A percentile compares a stretch with the other conserved stretches of the same genome.
phyloP scores from a whole-genome alignment of 768 basidiomycete species.

The Crepidotus variabilis region DNA sequence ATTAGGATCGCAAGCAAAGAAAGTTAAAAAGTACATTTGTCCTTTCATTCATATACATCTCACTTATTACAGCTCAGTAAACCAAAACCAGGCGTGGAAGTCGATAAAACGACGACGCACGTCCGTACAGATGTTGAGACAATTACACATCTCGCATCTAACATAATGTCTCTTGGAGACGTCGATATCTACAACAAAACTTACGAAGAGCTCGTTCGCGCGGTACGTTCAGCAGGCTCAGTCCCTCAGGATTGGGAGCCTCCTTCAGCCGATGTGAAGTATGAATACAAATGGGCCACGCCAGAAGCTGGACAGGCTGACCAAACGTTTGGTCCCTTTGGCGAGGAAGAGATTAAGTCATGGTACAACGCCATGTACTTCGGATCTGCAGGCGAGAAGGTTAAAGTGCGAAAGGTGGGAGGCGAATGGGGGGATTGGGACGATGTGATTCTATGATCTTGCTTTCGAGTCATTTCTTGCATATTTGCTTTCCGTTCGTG shows the following conservation, averaged over 20 bases:
- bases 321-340: constrained; percentile 75
- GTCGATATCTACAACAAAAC: constrained; percentile 83
- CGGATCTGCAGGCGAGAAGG: constrained; percentile 71
- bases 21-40: constrained; percentile 30
- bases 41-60: neutral
- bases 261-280: constrained; percentile 70
- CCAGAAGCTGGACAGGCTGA: constrained; percentile 42
- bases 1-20: constrained; percentile 59
- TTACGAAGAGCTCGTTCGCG: constrained; percentile 80
- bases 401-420: constrained; percentile 63
- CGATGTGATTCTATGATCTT: constrained; percentile 47
- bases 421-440: constrained; percentile 78
- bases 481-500: constrained; percentile 3
- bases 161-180: constrained; percentile 82
- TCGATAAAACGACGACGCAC: constrained; percentile 20
- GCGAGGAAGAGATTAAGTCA: constrained; percentile 71
- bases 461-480: constrained; percentile 8
- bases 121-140: constrained; percentile 60
- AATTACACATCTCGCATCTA: constrained; percentile 86
- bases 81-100: constrained; percentile 23
- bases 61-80: constrained; percentile 10
- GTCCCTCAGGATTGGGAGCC: constrained; percentile 72
- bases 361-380: constrained; percentile 86
- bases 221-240: constrained; percentile 65
- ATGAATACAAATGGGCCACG: constrained; percentile 80